Evolutionary conservation across 805 yeast species (phyloP), one percentile per base, ranked within the genome.

Genomic region (Grigorovia jiainica): DNA sequence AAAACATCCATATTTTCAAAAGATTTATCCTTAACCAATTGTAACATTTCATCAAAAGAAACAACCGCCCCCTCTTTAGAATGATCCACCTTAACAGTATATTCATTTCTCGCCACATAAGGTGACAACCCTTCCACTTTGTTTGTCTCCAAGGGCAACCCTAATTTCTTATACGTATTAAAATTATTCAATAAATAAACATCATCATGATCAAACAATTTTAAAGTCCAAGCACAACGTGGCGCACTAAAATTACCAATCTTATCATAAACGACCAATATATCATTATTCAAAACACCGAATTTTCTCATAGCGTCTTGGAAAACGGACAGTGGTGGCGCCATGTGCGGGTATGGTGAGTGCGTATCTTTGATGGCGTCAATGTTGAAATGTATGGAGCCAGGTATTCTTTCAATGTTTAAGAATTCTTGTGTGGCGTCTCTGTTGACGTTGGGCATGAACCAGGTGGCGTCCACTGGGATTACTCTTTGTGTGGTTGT

Each of bases 381-480:
- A 39, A 90, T 75, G 53, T 87, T 95, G 52, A 87, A 83, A 61
- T 71, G 86, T 3, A 78, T 76, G 0, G 96, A 72, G 7, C 73
- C 66, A 13, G 79, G 78, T 8, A 83, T 64, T 46, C 97, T 73
- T 40, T 72, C 77, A 19, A 67, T 58, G 34, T 65, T 61, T 55
- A 71, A 80, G 40, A 55, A 62, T 57, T 87, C 86, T 17, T 71
- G 67, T 31, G 59, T 61, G 0, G 82, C 89, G 48, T 75, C 69
- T 35, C 74, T 68, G 9, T 81, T 79, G 32, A 65, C 67, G 54
- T 79, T 81, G 38, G 97, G 96, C 76, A 90, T 72, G 61, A 79
- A 87, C 97, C 97, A 92, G 0, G 97, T 79, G 4, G 94, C 78
- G 60, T 90, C 98, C 17, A 90, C 66, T 1, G 95, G 81, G 9